These are phyloP conservation scores for Dorcoceras hygrometricum DNA, from an alignment of 257 asterid species.

Conservation along the genomic window DNA sequence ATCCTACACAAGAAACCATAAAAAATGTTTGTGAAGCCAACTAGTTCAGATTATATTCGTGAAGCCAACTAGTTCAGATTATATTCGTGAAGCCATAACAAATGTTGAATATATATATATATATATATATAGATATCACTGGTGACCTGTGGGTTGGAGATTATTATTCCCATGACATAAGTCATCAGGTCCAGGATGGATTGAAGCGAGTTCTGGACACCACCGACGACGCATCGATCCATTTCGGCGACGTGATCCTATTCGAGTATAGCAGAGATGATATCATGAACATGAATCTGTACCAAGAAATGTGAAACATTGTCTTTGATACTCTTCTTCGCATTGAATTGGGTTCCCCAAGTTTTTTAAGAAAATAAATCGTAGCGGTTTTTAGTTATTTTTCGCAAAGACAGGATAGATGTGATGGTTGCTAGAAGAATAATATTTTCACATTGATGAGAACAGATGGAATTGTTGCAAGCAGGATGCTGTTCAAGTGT, in stretches of 20 bases:
- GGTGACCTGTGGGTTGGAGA: conserved; percentile 80
- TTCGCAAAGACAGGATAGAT: neutral
- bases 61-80: too few species aligned
- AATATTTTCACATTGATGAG: neutral
- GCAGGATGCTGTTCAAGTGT: neutral
- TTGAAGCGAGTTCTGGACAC: conserved; percentile 89
- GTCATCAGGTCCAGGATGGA: conserved; percentile 78
- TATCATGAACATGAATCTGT: neutral
- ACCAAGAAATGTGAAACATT: too few species aligned
- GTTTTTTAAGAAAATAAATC: too few species aligned
- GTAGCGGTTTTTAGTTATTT: too few species aligned
- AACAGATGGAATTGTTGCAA: neutral
- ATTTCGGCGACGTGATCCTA: conserved; percentile 71
- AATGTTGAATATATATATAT: neutral
- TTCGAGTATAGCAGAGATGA: conserved; percentile 14
- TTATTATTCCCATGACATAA: conserved; percentile 64
- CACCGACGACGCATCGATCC: conserved; percentile 81
- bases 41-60: too few species aligned
- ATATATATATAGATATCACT: neutral
- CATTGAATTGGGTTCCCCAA: too few species aligned
- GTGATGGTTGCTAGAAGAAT: neutral
- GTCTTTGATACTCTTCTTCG: too few species aligned
- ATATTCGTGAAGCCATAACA: neutral
- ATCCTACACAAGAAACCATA: conserved; percentile 47
- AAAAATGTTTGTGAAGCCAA: too few species aligned